phyloP scores from a whole-genome alignment of 2,329 filamentous ascomycete species.

The Colletotrichum echinochloae region DNA sequence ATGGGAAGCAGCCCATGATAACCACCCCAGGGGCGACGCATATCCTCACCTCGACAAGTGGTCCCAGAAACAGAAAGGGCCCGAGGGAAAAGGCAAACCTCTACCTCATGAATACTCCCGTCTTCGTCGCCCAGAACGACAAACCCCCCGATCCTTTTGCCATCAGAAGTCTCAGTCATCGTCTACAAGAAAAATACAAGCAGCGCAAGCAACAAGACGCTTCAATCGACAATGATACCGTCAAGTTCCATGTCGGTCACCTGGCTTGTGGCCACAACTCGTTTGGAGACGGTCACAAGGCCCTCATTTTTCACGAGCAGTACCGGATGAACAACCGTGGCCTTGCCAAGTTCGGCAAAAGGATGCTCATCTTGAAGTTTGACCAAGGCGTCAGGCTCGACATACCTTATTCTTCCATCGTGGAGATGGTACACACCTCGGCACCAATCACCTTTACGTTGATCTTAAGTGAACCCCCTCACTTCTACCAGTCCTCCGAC shows the following conservation, averaged over 20 bases:
- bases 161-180: slow-evolving; percentile 51
- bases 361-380: slow-evolving; percentile 55
- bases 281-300: slow-evolving; percentile 48
- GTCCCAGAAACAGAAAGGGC: slow-evolving; percentile 3
- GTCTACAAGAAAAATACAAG: slow-evolving; percentile 46
- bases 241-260: slow-evolving; percentile 40
- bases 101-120: slow-evolving; percentile 45
- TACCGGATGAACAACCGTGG: slow-evolving; percentile 50
- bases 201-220: slow-evolving; percentile 40
- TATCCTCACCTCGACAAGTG: neutral
- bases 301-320: slow-evolving; percentile 60
- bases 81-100: slow-evolving; percentile 46
- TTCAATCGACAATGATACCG: slow-evolving; percentile 41
- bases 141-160: slow-evolving; percentile 50
- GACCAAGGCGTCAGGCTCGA: slow-evolving; percentile 43
- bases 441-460: slow-evolving; percentile 57
- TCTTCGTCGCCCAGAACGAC: slow-evolving; percentile 52
- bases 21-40: slow-evolving; percentile 8
- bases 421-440: slow-evolving; percentile 57
- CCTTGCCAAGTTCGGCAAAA: slow-evolving; percentile 57
- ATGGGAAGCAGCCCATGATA: slow-evolving; percentile 47
- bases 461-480: slow-evolving; percentile 64
- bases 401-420: slow-evolving; percentile 61
- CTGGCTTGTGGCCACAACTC: slow-evolving; percentile 61
- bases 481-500: slow-evolving; percentile 53